Base-by-base conservation (phyloP, 2,329 filamentous ascomycete genomes). In the Talaromyces sp. region DNA sequence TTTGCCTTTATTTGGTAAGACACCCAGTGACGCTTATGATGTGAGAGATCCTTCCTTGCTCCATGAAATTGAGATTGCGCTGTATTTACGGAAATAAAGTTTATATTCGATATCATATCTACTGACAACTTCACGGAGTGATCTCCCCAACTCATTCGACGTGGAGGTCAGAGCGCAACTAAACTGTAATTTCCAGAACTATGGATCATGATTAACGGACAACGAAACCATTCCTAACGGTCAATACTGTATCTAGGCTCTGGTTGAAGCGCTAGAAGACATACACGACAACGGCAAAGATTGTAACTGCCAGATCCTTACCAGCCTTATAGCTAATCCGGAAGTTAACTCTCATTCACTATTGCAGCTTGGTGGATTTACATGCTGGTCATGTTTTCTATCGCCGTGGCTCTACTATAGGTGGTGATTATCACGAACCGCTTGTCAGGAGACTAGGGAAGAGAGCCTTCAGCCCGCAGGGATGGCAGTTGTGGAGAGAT, bases 251-350 rank as follows among this genome's bases (percentile, higher is more conserved):
- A 53, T 31, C 29, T n/a, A 58, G 54, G 49, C 64, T 43, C 29
- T 60, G 32, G 46, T 35, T 14, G 14, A 32, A 9, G 41, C 61
- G 11, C 54, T 63, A 14, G 61, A 60, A 51, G 58, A 54, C 32
- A n/a, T 43, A 24, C 60, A 62, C n/a, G 54, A 62, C 50, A 38
- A 35, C 19, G 58, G 52, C 38, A 58, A 63, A 50, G 54, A 54
- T 35, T 52, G 54, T 38, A 14, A 31, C n/a, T 54, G 58, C 43
- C 35, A 38, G n/a, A 58, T 60, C 46, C 14, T 63, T 26, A 58
- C 58, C 9, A 58, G 57, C 24, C 61, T 55, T 17, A 43, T 55
- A 27, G 24, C 54, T 8, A 27, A 52, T 41, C 58, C 58, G n/a
- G 26, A 58, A 26, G 49, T 58, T 9, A 55, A 60, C 27, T 31